Conservation (phyloP, 1,284 basidiomycete genomes). For the Amylostereum chailletii region DNA sequence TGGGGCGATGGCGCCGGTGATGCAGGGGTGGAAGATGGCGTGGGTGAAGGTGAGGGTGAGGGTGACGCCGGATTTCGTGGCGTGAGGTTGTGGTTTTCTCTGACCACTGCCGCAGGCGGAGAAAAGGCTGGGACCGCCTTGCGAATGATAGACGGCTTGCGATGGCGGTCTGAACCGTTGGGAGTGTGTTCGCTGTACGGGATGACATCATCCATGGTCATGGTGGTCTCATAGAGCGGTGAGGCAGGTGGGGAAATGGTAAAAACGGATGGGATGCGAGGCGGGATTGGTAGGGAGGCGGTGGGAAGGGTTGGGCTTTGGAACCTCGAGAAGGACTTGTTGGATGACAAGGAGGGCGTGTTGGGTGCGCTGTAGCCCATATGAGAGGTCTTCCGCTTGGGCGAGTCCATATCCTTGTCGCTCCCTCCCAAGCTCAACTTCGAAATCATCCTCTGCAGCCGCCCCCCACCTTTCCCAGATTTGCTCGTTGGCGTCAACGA, state of each 20-base stretch:
- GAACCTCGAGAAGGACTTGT: background rate
- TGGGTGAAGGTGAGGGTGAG: too few relatives aligned
- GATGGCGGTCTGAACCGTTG: background rate
- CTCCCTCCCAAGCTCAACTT: constrained; percentile 48
- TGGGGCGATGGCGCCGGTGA: too few relatives aligned
- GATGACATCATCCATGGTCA: background rate
- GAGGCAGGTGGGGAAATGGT: too few relatives aligned
- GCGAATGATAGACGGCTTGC: background rate
- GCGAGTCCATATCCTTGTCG: constrained; percentile 34
- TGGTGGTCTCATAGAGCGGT: too few relatives aligned
- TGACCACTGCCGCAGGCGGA: too few relatives aligned
- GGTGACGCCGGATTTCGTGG: too few relatives aligned
- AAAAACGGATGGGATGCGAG: too few relatives aligned
- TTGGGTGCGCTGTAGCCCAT: constrained; percentile 10
- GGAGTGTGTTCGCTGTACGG: background rate
- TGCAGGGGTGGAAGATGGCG: too few relatives aligned
- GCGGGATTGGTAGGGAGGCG: too few relatives aligned
- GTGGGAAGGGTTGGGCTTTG: too few relatives aligned
- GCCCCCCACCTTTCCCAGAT: constrained; percentile 36
- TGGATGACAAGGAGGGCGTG: constrained; percentile 3
- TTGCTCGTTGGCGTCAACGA: constrained; percentile 35
- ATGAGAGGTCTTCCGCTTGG: constrained; percentile 14
- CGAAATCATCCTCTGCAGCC: constrained; percentile 73
- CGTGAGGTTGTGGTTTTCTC: too few relatives aligned
- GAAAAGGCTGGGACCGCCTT: too few relatives aligned